Evolutionary conservation across 1,139 yeast species (phyloP).

Genomic region (Kluyveromyces sp.): DNA sequence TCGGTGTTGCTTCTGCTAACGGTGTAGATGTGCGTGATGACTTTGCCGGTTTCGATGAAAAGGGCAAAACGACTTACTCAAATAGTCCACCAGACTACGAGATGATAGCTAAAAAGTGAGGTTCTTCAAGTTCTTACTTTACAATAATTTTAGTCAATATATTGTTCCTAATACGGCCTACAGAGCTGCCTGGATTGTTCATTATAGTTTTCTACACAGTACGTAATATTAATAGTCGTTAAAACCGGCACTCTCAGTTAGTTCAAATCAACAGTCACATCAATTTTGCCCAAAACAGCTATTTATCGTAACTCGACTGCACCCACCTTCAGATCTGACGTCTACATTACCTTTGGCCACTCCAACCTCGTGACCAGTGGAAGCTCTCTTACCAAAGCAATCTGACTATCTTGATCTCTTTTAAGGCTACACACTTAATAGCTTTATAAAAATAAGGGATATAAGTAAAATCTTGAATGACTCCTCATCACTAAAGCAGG

Average conservation of each 20-base stretch:
- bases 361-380: no score
- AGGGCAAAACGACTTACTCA: conserved; percentile 45
- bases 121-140: no score
- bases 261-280: neutral
- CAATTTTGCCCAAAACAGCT: neutral
- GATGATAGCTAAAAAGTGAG: conserved; percentile 16
- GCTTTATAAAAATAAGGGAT: no score
- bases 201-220: neutral
- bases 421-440: no score
- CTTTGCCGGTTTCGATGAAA: conserved; percentile 49
- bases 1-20: conserved; percentile 47
- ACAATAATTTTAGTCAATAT: neutral
- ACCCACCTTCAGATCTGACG: no score
- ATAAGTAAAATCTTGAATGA: no score
- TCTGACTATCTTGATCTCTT: no score
- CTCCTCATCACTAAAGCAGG: no score
- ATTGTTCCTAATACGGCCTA: neutral
- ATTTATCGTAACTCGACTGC: no score
- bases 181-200: neutral
- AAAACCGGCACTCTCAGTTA: neutral
- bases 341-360: no score
- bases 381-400: no score
- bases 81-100: conserved; percentile 55
- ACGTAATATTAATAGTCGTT: neutral
- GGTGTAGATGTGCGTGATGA: conserved; percentile 51